These are phyloP conservation scores for Porcisia hertigi DNA, from an alignment of 208 protist species.

Conservation along the genomic window DNA sequence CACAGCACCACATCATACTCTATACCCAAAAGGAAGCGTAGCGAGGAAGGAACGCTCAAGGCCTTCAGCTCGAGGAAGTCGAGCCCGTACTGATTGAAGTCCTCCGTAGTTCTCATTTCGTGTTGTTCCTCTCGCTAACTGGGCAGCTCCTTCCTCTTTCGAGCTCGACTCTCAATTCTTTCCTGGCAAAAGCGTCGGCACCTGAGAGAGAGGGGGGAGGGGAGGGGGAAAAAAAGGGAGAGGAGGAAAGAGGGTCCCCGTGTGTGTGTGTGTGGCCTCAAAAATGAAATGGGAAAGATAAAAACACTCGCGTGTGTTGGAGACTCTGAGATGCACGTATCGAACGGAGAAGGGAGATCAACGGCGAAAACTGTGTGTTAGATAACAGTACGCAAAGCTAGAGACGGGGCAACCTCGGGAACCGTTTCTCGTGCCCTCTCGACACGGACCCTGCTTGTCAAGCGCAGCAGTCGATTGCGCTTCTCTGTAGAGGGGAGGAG, in stretches of 20 bases:
- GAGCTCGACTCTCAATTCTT: not conserved
- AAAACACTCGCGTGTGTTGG: no score
- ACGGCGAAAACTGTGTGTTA: not conserved
- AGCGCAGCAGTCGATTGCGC: not conserved
- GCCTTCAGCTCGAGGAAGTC: constrained; percentile 79
- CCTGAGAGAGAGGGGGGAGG: no score
- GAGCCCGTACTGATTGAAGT: constrained; percentile 40
- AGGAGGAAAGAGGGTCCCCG: no score
- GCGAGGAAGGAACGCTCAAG: constrained; percentile 67
- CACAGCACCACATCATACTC: constrained; percentile 81
- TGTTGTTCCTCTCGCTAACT: no score
- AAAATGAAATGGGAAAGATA: constrained; percentile 7
- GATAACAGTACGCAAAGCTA: not conserved
- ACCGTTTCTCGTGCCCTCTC: not conserved
- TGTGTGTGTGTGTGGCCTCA: not conserved
- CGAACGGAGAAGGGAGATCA: no score
- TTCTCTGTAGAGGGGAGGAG: not conserved
- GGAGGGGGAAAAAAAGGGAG: no score
- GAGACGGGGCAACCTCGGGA: not conserved
- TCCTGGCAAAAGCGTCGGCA: not conserved
- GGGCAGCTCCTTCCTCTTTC: not conserved
- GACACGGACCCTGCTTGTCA: not conserved
- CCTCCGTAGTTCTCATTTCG: constrained; percentile 18
- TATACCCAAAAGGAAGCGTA: constrained; percentile 77
- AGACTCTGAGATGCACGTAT: no score